phyloP scores from a whole-genome alignment of 2,329 filamentous ascomycete genomes.

The Colletotrichum agaves region DNA sequence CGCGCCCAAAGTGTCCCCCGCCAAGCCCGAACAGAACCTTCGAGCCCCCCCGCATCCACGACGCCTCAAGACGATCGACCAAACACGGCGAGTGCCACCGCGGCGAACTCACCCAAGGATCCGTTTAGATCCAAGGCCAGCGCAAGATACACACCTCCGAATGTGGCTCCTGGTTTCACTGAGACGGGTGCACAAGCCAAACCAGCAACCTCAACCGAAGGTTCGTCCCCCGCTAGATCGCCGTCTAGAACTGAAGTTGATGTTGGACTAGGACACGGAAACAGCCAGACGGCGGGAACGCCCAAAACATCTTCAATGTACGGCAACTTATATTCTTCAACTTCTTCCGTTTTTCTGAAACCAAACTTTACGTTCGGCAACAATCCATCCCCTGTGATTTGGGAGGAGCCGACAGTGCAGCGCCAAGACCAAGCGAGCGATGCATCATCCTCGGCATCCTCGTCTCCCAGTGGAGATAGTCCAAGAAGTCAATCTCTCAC shows the following conservation, averaged over 20 bases:
- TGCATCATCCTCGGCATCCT: slow-evolving; percentile 3
- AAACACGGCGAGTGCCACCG: slow-evolving; percentile 25
- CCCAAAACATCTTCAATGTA: slow-evolving; percentile 59
- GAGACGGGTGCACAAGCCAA: slow-evolving; percentile 10
- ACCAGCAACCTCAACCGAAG: slow-evolving; percentile 2
- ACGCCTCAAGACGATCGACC: slow-evolving; percentile 32
- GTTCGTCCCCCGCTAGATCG: not conserved
- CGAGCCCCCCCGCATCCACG: slow-evolving; percentile 29
- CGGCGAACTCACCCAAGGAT: slow-evolving; percentile 28
- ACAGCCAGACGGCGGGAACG: slow-evolving; percentile 36
- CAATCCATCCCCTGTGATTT: not conserved
- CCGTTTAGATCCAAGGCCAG: slow-evolving; percentile 37
- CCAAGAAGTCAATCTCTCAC: slow-evolving; percentile 42
- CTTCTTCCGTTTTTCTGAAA: slow-evolving; percentile 13
- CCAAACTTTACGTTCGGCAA: slow-evolving; percentile 1
- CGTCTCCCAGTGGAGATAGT: slow-evolving; percentile 38
- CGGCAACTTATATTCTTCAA: slow-evolving; percentile 44
- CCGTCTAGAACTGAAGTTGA: slow-evolving; percentile 3
- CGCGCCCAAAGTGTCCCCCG: slow-evolving; percentile 47
- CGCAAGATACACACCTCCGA: slow-evolving; percentile 37
- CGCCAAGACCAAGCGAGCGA: slow-evolving; percentile 5
- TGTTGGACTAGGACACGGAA: not conserved
- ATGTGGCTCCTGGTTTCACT: slow-evolving; percentile 16
- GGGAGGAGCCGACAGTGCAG: not conserved
- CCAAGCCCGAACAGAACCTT: slow-evolving; percentile 28